Percentiles rank a stretch among this genome's conserved stretches.
Conservation (phyloP, 202 grass and related monocot species). For the Setaria viridis region DNA sequence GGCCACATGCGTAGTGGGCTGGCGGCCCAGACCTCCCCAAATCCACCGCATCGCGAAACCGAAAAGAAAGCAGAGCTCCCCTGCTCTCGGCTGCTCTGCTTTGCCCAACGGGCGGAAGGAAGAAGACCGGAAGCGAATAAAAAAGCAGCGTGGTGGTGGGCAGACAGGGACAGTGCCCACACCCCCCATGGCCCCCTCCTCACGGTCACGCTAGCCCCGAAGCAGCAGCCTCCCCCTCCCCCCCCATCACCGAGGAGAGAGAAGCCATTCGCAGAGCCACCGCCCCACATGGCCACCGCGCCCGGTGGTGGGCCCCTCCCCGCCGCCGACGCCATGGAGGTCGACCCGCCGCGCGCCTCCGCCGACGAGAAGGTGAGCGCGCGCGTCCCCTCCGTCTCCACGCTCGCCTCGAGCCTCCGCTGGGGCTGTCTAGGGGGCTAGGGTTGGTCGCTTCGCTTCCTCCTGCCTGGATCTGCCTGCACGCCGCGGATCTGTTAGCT, state of each 20-base stretch:
- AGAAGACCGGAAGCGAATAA: conserved; percentile 21
- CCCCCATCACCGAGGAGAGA: conserved; percentile 26
- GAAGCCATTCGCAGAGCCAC: background rate
- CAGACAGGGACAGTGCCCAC: conserved; percentile 26
- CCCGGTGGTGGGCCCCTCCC: background rate
- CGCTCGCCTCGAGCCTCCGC: background rate
- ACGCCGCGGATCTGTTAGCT: conserved; percentile 23
- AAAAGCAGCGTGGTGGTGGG: conserved; percentile 32
- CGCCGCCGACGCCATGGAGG: conserved; percentile 37
- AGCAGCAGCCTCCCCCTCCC: background rate
- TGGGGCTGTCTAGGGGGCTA: background rate
- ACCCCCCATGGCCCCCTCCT: conserved; percentile 6
- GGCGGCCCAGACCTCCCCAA: background rate
- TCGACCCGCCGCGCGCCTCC: conserved; percentile 43
- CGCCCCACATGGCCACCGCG: conserved; percentile 34
- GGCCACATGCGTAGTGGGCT: background rate
- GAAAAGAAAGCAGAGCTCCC: background rate
- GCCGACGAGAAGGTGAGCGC: conserved; percentile 43
- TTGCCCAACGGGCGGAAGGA: conserved; percentile 22
- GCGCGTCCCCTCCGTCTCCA: background rate
- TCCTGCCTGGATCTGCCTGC: background rate
- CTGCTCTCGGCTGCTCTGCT: background rate
- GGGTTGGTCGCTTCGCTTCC: background rate
- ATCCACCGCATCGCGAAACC: background rate
- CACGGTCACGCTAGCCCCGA: conserved; percentile 1